These are phyloP conservation scores for Cercophora sp. DNA, from an alignment of 495 filamentous ascomycete species.

Conservation along the genomic window DNA sequence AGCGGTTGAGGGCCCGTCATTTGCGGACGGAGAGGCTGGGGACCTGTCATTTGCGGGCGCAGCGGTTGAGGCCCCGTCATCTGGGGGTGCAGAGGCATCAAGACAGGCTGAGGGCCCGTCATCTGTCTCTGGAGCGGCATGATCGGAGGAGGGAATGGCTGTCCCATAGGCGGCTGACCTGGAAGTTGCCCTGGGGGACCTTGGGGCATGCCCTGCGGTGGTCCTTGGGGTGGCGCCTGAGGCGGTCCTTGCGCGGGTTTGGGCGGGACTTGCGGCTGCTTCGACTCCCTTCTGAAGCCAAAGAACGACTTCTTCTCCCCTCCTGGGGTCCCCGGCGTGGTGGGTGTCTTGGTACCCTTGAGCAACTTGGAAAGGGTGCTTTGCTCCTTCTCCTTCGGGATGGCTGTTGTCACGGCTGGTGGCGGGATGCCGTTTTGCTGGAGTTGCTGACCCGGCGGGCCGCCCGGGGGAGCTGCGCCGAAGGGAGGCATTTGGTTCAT, in stretches of 20 bases:
- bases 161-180: slow-evolving; percentile 9
- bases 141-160: background rate
- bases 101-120: background rate
- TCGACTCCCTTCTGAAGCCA: slow-evolving; percentile 32
- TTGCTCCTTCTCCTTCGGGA: slow-evolving; percentile 25
- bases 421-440: slow-evolving; percentile 3
- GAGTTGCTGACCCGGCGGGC: background rate
- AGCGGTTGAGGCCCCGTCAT: background rate
- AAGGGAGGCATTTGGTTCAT: background rate
- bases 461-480: background rate
- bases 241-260: slow-evolving; percentile 5
- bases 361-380: slow-evolving; percentile 33
- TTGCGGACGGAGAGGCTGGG: background rate
- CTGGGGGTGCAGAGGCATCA: slow-evolving; percentile 2
- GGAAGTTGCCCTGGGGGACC: too few species aligned
- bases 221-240: too few species aligned
- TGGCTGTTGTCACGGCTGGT: slow-evolving; percentile 6
- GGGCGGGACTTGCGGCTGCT: slow-evolving; percentile 15
- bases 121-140: background rate
- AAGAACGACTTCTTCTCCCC: slow-evolving; percentile 24
- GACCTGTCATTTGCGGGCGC: background rate
- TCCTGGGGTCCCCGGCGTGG: slow-evolving; percentile 4
- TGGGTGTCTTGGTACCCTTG: slow-evolving; percentile 18
- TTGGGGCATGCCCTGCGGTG: too few species aligned
- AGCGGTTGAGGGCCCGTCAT: background rate